A percentile compares a stretch with the other conserved stretches of the same genome.
Conservation (phyloP, 176 grass and related monocot species). For the Phoenix roebelenii region DNA sequence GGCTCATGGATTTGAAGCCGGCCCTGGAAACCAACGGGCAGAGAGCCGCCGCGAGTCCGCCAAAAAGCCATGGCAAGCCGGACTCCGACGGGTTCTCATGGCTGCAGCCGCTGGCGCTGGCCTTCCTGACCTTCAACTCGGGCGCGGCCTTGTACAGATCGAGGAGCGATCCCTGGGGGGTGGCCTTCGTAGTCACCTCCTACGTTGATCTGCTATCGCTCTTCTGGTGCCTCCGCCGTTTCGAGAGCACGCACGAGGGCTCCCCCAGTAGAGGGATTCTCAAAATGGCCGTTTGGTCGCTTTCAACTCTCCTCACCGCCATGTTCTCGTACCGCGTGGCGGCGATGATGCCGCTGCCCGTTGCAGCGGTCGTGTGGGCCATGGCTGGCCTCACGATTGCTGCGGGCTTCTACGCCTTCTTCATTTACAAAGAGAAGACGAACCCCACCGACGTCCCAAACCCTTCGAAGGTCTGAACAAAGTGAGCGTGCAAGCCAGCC, state of each 20-base stretch:
- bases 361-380: slow-evolving; percentile 28
- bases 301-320: slow-evolving; percentile 4
- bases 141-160: slow-evolving; percentile 5
- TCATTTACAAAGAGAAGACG: slow-evolving; percentile 5
- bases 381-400: slow-evolving; percentile 27
- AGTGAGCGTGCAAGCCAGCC: too few relatives aligned
- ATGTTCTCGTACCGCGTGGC: slow-evolving; percentile 38
- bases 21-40: too few relatives aligned
- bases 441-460: too few relatives aligned
- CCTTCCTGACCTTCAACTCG: slow-evolving; percentile 18
- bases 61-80: too few relatives aligned
- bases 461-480: too few relatives aligned
- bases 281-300: slow-evolving; percentile 26
- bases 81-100: neutral
- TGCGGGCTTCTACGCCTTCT: slow-evolving; percentile 32
- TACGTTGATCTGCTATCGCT: slow-evolving; percentile 5
- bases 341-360: slow-evolving; percentile 24
- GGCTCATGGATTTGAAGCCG: too few relatives aligned
- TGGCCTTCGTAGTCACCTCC: neutral
- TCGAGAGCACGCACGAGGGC: neutral
- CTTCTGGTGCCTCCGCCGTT: slow-evolving; percentile 17
- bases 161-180: neutral
- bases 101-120: slow-evolving; percentile 1
- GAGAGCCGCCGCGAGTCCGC: too few relatives aligned
- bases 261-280: neutral